Evolutionary conservation across 78 protist genomes (phyloP).

Genomic region (Salpingoeca rosetta): DNA sequence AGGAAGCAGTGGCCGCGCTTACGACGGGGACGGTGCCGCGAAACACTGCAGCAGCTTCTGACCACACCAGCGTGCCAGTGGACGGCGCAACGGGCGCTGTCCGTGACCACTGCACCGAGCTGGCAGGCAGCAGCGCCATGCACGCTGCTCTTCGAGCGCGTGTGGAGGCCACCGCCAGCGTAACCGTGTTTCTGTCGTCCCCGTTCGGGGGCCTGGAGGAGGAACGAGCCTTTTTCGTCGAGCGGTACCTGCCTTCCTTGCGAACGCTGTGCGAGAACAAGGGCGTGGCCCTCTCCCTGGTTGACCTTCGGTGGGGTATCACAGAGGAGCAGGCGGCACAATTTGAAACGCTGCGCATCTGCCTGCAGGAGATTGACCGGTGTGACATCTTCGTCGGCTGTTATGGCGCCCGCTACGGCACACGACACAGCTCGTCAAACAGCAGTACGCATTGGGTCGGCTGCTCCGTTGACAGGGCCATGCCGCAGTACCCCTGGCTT

Average conservation of each 20-base stretch:
- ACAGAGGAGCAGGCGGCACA: not conserved
- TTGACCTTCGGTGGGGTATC: slow-evolving; percentile 6
- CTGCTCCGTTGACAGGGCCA: not conserved
- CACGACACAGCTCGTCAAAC: not conserved
- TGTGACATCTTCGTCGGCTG: not conserved
- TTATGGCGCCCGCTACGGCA: not conserved
- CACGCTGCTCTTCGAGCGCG: too few relatives aligned
- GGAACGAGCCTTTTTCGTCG: not conserved
- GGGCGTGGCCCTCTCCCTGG: not conserved
- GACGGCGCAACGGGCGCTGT: not conserved
- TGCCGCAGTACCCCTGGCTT: not conserved
- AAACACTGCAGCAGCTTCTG: not conserved
- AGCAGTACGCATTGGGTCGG: not conserved
- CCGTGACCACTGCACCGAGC: too few relatives aligned
- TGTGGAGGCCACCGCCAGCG: too few relatives aligned
- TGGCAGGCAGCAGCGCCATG: not conserved
- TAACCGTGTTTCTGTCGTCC: slow-evolving; percentile 1
- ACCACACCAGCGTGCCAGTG: not conserved
- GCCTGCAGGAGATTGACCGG: not conserved
- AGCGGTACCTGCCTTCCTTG: not conserved
- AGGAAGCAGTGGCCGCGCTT: not conserved
- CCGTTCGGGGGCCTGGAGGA: not conserved
- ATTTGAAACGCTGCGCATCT: not conserved
- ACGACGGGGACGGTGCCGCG: not conserved
- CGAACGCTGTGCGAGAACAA: not conserved